These are phyloP conservation scores for Russula lepida DNA, from an alignment of 768 basidiomycete genomes.

Conservation along the genomic window DNA sequence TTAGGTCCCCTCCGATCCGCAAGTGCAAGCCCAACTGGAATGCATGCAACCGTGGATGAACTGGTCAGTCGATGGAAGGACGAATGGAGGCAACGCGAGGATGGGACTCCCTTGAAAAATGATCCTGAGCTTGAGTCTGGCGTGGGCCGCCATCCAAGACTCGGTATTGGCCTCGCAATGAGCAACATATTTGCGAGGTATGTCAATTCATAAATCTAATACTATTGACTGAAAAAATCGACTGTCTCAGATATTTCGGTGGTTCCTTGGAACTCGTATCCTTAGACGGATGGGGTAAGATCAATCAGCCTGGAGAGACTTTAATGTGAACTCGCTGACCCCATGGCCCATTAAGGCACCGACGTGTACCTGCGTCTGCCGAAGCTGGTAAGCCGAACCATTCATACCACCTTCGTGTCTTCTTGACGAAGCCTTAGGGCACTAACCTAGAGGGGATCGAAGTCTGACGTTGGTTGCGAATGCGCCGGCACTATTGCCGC, in stretches of 20 bases:
- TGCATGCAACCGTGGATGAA: slow-evolving; percentile 74
- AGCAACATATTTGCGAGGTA: slow-evolving; percentile 82
- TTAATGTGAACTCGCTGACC: slow-evolving; percentile 1
- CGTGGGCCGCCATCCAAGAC: slow-evolving; percentile 48
- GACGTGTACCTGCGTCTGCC: slow-evolving; percentile 78
- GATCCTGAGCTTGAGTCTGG: slow-evolving; percentile 39
- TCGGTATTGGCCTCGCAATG: slow-evolving; percentile 83
- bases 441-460: slow-evolving; percentile 83
- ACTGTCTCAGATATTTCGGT: slow-evolving; percentile 59
- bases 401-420: not conserved
- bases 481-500: not conserved
- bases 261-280: slow-evolving; percentile 73
- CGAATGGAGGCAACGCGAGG: slow-evolving; percentile 19
- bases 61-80: slow-evolving; percentile 51
- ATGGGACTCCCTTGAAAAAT: slow-evolving; percentile 23
- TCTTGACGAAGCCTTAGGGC: slow-evolving; percentile 39
- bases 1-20: slow-evolving; percentile 60
- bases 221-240: not conserved
- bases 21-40: slow-evolving; percentile 49
- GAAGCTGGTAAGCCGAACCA: slow-evolving; percentile 49
- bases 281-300: slow-evolving; percentile 76
- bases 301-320: not conserved
- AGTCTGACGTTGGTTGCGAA: slow-evolving; percentile 36
- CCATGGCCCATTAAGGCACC: slow-evolving; percentile 43
- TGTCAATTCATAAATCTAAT: slow-evolving; percentile 19